Conservation (phyloP, 2,329 filamentous ascomycete genomes). For the Colletotrichum echinochloae region DNA sequence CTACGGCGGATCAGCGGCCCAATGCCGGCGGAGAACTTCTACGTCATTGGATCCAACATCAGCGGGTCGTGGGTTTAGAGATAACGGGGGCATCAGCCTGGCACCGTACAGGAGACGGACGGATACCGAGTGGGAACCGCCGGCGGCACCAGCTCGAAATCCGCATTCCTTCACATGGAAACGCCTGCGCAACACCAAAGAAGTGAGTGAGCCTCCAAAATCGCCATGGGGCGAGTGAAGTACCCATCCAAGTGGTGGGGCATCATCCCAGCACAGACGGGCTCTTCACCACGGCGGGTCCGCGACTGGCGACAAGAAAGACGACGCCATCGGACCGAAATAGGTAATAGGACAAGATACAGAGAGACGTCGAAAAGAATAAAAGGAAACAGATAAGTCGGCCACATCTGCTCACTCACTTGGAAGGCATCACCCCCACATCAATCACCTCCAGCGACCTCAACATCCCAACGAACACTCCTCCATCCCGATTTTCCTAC, state of each 20-base stretch:
- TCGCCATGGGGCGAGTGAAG: conserved; percentile 13
- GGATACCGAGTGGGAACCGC: conserved; percentile 38
- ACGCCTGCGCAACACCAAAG: conserved; percentile 24
- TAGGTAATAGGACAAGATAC: conserved; percentile 23
- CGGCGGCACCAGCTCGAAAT: conserved; percentile 31
- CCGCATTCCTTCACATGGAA: conserved; percentile 9
- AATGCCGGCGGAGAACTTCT: conserved; percentile 35
- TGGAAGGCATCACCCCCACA: conserved; percentile 20
- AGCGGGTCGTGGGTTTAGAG: conserved; percentile 34
- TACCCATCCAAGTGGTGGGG: conserved; percentile 26
- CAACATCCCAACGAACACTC: conserved; percentile 5
- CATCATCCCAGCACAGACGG: conserved; percentile 29
- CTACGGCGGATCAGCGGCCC: conserved; percentile 33
- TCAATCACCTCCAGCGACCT: conserved; percentile 13
- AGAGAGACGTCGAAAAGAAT: conserved; percentile 32
- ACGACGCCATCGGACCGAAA: conserved; percentile 37
- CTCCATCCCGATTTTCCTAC: neutral
- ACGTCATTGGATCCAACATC: conserved; percentile 35
- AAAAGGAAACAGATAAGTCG: conserved; percentile 37
- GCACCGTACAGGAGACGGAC: conserved; percentile 38
- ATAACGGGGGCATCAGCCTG: conserved; percentile 38
- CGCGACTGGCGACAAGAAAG: conserved; percentile 31
- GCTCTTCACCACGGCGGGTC: conserved; percentile 37
- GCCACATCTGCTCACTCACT: neutral
- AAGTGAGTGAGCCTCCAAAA: conserved; percentile 13